Percentiles rank a stretch among this genome's conserved stretches.
Evolutionary conservation across 371 early-diverging fungal species (phyloP).

Genomic region (Mortierella sp.): DNA sequence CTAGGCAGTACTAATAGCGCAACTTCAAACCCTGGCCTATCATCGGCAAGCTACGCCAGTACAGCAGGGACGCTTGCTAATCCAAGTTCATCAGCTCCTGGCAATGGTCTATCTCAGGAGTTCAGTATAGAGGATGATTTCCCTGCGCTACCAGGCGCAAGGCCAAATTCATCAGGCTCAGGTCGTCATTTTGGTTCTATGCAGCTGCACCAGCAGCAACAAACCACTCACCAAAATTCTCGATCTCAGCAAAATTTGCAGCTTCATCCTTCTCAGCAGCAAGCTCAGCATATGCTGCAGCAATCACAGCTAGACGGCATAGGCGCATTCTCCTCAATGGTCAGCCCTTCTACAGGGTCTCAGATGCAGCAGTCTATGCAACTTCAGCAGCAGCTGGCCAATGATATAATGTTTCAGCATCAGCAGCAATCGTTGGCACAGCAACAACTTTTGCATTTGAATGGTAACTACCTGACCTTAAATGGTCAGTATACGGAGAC

Average conservation of each 20-base stretch:
- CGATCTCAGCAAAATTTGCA: constrained; percentile 26
- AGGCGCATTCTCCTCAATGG: constrained; percentile 39
- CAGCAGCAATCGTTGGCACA: constrained; percentile 48
- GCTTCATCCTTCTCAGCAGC: constrained; percentile 43
- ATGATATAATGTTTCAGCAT: constrained; percentile 50
- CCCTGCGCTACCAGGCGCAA: constrained; percentile 53
- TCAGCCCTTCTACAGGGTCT: constrained; percentile 36
- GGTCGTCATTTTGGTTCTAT: constrained; percentile 36
- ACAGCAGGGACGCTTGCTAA: constrained; percentile 46
- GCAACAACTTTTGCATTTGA: constrained; percentile 48
- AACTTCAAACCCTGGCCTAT: constrained; percentile 42
- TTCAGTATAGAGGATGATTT: constrained; percentile 57
- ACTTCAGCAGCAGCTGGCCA: constrained; percentile 51
- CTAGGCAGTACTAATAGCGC: constrained; percentile 45
- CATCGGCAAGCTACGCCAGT: constrained; percentile 52
- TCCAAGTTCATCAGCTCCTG: constrained; percentile 28
- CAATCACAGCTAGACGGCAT: constrained; percentile 43
- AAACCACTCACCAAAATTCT: constrained; percentile 22
- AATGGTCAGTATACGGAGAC: not conserved
- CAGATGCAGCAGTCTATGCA: constrained; percentile 54
- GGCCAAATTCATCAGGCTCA: constrained; percentile 38
- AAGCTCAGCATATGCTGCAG: constrained; percentile 29
- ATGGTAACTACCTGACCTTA: constrained; percentile 24
- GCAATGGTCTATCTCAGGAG: constrained; percentile 40
- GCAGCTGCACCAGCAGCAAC: constrained; percentile 44